Evolutionary conservation across 2,329 filamentous ascomycete species (phyloP), one percentile per base, ranked within the genome.

Genomic region (Venturia pyrina): DNA sequence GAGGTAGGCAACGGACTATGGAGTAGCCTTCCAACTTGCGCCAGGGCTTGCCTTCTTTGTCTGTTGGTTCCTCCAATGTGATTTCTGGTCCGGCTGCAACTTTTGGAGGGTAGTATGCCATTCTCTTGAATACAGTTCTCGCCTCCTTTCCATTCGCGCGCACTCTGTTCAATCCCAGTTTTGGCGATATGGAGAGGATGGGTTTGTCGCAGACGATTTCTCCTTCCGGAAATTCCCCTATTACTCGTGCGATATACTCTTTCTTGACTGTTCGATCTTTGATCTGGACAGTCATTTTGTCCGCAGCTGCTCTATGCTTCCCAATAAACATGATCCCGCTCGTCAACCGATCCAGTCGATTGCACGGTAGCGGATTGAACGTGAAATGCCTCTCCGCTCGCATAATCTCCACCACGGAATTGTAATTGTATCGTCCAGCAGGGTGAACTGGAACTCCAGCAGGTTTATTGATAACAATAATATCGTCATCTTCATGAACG

Each of bases 261-360:
- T 99, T 99, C 71, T 91, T 87, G 46, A 99, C 90, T 0, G 89
- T 93, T 44, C 95, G 84, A 5, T 84, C 84, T 70, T 87, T 85
- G 67, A 99, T 90, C 75, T 96, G 89, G 53, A 82, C 79, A 65
- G 88, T 87, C 70, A 99, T 83, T 41, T 82, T 81, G 69, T 93
- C 91, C 0, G 95, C 93, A 0, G 90, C 90, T 72, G 87, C 85
- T 46, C 87, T 82, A 69, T 90, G 87, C 78, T 99, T 99, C 37
- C 89, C 95, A 71, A 99, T 87, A 76, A 99, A 99, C 93, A 99
- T 98, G 74, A 99, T 90, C 62, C 95, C 95, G 71, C 91, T 96
- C 0, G 95, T 99, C 71, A 99, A 79, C 64, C 95, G 83, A 75
- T 99, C 95, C 37, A 99, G 85, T n/a, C 95, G 83, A 73, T 99